A percentile compares a stretch with the other conserved stretches of the same genome.
phyloP scores from a whole-genome alignment of 192 early-diverging fungal species.

The Coemansia sp. region DNA sequence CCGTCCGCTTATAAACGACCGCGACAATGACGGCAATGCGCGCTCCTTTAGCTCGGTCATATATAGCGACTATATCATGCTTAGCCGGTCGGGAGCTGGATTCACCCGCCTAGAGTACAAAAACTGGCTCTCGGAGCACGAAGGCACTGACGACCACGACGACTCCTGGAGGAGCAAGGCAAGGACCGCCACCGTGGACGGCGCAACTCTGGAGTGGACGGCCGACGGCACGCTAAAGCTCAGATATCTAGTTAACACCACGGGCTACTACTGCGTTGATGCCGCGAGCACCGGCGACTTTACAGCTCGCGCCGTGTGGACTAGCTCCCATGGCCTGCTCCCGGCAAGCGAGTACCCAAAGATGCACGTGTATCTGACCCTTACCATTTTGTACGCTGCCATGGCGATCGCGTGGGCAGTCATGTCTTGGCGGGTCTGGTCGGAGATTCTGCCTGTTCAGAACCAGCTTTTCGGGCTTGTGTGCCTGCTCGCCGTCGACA shows the following conservation, averaged over 20 bases:
- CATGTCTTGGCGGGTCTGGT: conserved; percentile 75
- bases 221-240: conserved; percentile 40
- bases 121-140: conserved; percentile 22
- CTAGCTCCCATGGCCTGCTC: conserved; percentile 78
- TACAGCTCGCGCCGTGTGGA: conserved; percentile 61
- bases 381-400: conserved; percentile 69
- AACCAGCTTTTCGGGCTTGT: conserved; percentile 84
- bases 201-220: conserved; percentile 44
- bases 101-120: conserved; percentile 39
- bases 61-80: conserved; percentile 48
- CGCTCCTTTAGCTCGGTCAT: conserved; percentile 35
- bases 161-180: conserved; percentile 29
- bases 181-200: conserved; percentile 24
- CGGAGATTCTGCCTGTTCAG: conserved; percentile 88
- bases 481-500: conserved; percentile 83
- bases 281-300: conserved; percentile 47
- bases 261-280: conserved; percentile 84
- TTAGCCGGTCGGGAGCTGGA: conserved; percentile 34
- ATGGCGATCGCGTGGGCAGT: conserved; percentile 78
- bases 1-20: conserved; percentile 57
- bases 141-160: conserved; percentile 28
- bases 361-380: conserved; percentile 76
- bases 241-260: conserved; percentile 65
- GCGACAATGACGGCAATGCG: conserved; percentile 31
- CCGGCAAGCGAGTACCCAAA: conserved; percentile 89